Conservation (phyloP, 257 asterid genomes). For the Leonotis leonurus region DNA sequence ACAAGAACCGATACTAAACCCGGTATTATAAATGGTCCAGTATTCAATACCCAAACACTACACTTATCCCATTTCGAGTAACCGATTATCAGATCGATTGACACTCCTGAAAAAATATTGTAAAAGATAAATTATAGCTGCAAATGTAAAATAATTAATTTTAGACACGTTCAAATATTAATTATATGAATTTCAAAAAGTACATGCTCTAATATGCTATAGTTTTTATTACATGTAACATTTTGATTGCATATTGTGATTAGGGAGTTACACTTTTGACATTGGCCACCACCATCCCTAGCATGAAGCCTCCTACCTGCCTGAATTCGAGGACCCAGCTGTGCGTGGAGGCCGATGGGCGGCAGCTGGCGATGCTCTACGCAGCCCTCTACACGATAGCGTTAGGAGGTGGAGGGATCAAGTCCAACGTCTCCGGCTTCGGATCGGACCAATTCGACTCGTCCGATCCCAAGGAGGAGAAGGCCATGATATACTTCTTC, state of each 20-base stretch:
- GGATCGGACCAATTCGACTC: constrained; percentile 82
- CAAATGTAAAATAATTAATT: too few relatives aligned
- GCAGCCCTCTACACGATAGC: constrained; percentile 78
- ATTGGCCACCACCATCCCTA: constrained; percentile 50
- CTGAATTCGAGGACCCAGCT: constrained; percentile 24
- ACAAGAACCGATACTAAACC: too few relatives aligned
- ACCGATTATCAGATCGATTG: too few relatives aligned
- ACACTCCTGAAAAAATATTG: too few relatives aligned
- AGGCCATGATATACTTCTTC: constrained; percentile 68
- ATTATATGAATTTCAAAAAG: too few relatives aligned
- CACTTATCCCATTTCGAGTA: too few relatives aligned
- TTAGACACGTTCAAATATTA: too few relatives aligned
- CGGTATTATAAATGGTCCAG: too few relatives aligned
- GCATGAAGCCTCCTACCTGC: constrained; percentile 82
- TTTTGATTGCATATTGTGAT: background rate
- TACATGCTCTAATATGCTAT: too few relatives aligned
- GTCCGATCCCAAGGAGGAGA: constrained; percentile 54
- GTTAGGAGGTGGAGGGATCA: constrained; percentile 81
- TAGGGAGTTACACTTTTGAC: constrained; percentile 74
- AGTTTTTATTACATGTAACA: background rate
- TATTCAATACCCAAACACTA: too few relatives aligned
- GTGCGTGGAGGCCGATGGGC: constrained; percentile 51
- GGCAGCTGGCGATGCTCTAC: constrained; percentile 58
- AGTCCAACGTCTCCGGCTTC: constrained; percentile 81
- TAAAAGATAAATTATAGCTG: too few relatives aligned